Base-by-base conservation (phyloP, 345 rosid genomes). In the Gossypium stocksii region DNA sequence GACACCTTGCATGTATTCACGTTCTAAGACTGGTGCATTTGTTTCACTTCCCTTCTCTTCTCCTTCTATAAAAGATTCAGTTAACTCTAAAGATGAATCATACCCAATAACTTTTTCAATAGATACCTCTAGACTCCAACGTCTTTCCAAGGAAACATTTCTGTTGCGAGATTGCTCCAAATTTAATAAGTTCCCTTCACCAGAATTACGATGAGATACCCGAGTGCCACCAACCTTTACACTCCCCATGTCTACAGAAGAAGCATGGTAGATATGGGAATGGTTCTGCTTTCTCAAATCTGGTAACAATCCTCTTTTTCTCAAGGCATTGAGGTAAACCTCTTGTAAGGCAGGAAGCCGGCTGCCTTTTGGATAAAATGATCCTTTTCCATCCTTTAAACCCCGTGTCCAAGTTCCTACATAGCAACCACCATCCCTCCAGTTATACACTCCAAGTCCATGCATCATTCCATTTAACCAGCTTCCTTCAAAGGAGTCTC, bases 1-100 rank as follows among this genome's bases (percentile, higher is more conserved):
- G 77, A 95, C 97, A 74, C 98, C 99, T 86, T 95, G 99, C 96
- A 91, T 89, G 75, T 95, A 95, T 79, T 95, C 99, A 66, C 98
- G 84, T 80, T 95, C 98, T 85, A 95, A 82, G 74, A 87, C 88
- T 22, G 98, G 91, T 76, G 79, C 49, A 71, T 81, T 85, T 46
- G 79, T 70, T 61, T 82, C 85, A 66, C 23, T 61, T 74, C 78
- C 85, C 69, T 72, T 85, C 53, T 81, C 84, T 71, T 63, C 69
- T 19, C 88, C 80, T 60, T 83, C 92, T 59, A 78, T 72, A 62
- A 76, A 73, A 13, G 89, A 78, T 25, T 85, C 89, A 23, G 89
- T 81, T 66, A 87, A 79, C 57, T 81, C 91, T 9, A 78, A 69
- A 10, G 93, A 89, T 54, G 88, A 84, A 85, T 82, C 93, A 80